A percentile compares a stretch with the other conserved stretches of the same genome.
These are phyloP conservation scores for Puccinia brachypodii DNA, from an alignment of 1,284 basidiomycete genomes.

Conservation along the genomic window DNA sequence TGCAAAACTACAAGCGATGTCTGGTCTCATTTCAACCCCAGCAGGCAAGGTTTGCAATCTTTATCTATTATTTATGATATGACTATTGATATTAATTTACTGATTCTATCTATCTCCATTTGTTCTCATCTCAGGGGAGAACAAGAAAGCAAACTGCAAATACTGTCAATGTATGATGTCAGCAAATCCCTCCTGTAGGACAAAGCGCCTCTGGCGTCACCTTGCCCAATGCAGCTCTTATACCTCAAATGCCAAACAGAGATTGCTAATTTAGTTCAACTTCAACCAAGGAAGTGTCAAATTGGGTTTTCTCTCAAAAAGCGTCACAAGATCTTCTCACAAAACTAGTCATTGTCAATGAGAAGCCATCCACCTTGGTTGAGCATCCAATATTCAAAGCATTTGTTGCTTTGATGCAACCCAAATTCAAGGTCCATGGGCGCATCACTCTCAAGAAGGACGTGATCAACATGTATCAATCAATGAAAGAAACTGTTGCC, in stretches of 20 bases:
- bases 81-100: not conserved
- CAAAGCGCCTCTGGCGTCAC: not conserved
- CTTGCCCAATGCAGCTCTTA: not conserved
- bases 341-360: not conserved
- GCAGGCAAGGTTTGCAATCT: not conserved
- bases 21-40: not conserved
- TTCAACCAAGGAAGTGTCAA: not conserved
- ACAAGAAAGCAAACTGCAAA: not conserved
- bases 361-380: not conserved
- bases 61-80: not conserved
- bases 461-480: not conserved
- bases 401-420: not conserved
- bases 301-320: not conserved
- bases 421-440: not conserved
- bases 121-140: slow-evolving; percentile 1
- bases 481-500: not conserved
- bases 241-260: not conserved
- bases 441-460: not conserved
- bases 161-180: no score
- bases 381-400: not conserved
- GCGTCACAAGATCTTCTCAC: not conserved
- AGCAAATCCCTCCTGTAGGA: no score
- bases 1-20: not conserved
- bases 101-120: not conserved
- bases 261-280: not conserved